Conservation (phyloP, 306 rosid genomes). For the Carpinus fangiana region DNA sequence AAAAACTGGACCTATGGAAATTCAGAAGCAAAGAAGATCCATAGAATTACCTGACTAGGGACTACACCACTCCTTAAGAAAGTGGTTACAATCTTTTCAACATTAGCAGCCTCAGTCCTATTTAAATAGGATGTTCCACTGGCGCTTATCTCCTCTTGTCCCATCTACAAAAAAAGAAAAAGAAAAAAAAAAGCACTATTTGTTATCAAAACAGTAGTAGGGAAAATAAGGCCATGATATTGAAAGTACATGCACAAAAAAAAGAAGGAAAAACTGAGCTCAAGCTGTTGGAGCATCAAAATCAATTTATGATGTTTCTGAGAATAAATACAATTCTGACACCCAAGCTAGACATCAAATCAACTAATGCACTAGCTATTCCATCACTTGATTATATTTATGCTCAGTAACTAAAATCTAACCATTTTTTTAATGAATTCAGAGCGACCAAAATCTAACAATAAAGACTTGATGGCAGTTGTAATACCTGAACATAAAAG, state of each 20-base stretch:
- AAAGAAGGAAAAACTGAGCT: not conserved
- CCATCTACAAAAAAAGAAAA: conserved; percentile 67
- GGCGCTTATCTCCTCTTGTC: conserved; percentile 99
- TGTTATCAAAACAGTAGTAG: conserved; percentile 1
- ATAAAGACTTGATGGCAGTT: not conserved
- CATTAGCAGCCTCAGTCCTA: conserved; percentile 99
- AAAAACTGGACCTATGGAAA: conserved; percentile 1
- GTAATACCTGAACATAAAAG: conserved; percentile 91
- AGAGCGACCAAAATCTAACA: conserved; percentile 12
- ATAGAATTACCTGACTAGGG: conserved; percentile 77
- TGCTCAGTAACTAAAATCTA: conserved; percentile 6
- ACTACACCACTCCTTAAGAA: conserved; percentile 97
- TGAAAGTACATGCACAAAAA: not conserved
- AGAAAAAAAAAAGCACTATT: not conserved
- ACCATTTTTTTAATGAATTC: not conserved
- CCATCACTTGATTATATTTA: not conserved
- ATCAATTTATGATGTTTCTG: not conserved
- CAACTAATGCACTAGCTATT: not conserved
- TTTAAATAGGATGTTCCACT: conserved; percentile 96
- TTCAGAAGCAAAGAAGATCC: conserved; percentile 6
- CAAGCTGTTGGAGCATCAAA: not conserved
- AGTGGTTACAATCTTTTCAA: conserved; percentile 97
- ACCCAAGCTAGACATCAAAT: not conserved
- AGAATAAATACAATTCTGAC: not conserved
- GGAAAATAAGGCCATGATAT: not conserved